phyloP scores from a whole-genome alignment of 1,284 basidiomycete genomes.

The Hypsizygus ulmarius region DNA sequence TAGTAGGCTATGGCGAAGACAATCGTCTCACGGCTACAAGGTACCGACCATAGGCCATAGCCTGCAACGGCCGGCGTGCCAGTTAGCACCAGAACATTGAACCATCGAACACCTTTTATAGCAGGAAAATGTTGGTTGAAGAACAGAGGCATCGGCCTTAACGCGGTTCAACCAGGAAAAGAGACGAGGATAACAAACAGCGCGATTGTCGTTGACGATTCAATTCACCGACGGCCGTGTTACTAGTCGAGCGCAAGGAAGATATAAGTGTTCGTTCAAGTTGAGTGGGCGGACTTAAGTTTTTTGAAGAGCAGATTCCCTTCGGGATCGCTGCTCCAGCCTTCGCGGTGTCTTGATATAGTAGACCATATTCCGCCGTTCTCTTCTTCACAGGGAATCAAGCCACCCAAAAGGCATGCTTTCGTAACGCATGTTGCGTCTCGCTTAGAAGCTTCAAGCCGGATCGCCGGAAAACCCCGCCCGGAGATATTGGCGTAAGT shows the following conservation, averaged over 20 bases:
- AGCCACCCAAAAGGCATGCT: slow-evolving; percentile 11
- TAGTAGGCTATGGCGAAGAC: slow-evolving; percentile 68
- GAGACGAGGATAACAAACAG: neutral
- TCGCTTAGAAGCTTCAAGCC: slow-evolving; percentile 1
- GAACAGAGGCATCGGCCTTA: slow-evolving; percentile 14
- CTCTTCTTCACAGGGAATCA: slow-evolving; percentile 18
- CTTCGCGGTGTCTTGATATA: slow-evolving; percentile 23
- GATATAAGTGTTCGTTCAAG: slow-evolving; percentile 19
- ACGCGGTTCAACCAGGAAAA: neutral
- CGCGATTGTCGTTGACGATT: too few relatives aligned
- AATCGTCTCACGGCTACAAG: slow-evolving; percentile 49
- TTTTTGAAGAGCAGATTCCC: slow-evolving; percentile 24
- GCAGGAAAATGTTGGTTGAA: slow-evolving; percentile 39
- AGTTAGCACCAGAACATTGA: slow-evolving; percentile 64
- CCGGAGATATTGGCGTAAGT: neutral
- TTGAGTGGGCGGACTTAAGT: slow-evolving; percentile 21
- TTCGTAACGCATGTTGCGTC: slow-evolving; percentile 6
- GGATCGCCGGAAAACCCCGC: slow-evolving; percentile 12
- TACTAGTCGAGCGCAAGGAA: slow-evolving; percentile 22
- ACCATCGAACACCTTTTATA: slow-evolving; percentile 57
- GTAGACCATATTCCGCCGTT: slow-evolving; percentile 18
- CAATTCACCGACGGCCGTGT: slow-evolving; percentile 7
- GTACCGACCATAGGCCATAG: slow-evolving; percentile 60
- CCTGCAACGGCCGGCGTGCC: slow-evolving; percentile 65
- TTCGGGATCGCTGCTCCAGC: slow-evolving; percentile 27